Evolutionary conservation across 768 basidiomycete genomes (phyloP), one percentile per base, ranked within the genome.

Genomic region (Botryobasidium botryosum): DNA sequence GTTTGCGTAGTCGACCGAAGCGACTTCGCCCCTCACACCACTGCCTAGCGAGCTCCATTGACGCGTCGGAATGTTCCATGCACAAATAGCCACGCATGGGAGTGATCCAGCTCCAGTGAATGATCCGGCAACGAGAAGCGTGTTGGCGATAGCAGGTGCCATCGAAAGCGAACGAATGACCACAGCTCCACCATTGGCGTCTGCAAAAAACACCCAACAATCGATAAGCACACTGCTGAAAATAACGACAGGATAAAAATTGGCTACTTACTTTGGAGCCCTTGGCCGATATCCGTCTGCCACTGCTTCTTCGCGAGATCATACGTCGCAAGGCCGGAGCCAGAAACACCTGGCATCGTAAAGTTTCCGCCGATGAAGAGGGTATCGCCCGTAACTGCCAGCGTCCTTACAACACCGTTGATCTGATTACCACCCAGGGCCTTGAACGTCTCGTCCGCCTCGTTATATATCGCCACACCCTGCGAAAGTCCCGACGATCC

Each of bases 351-450:
- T 4, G 67, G 53, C 45, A 82, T 58, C 15, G 71, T 76, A 56
- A 86, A 92, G 56, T 84, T 70, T 35, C 92, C 92, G 0, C 88
- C 92, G 31, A 94, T 67, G 58, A 75, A 92, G 8, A 92, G 65
- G 27, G 64, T 62, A 44, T 77, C 63, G n/a, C 66, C 71, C 35
- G 77, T 68, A 12, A 94, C 83, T 17, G 79, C 62, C 2, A 96
- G 62, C n/a, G 79, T 59, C 25, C 71, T 72, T 25, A 96, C 86
- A 0, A 77, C 72, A 7, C 92, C 92, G 35, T 71, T 71, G 32
- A 86, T 55, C 51, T 76, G 71, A 25, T 68, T 55, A 3, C 84
- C 82, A 17, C 62, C 56, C 15, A 91, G 64, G 1, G 74, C 68
- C 27, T 64, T 62, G 20, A 80, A 60, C 5, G 62, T 63, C 1